These are phyloP conservation scores for Globisporangium spinosum DNA, from an alignment of 352 stramenopile species.

Conservation along the genomic window DNA sequence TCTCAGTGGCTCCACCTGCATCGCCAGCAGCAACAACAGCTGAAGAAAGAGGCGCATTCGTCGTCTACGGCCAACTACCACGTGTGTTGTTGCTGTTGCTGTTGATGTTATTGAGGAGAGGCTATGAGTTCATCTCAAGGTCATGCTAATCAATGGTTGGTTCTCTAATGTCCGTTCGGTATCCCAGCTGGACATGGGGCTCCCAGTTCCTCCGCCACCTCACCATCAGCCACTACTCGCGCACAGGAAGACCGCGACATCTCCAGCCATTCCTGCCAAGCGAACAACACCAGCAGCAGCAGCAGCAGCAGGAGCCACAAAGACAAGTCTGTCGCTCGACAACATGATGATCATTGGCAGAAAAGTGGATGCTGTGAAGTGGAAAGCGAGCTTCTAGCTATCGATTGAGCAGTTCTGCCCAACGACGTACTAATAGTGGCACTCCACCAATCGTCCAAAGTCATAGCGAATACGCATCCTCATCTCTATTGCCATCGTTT, in stretches of 20 bases:
- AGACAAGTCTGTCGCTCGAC: neutral
- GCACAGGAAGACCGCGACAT: neutral
- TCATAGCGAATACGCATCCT: too few species aligned
- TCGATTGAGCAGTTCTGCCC: neutral
- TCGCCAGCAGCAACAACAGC: constrained; percentile 11
- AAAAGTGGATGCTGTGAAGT: constrained; percentile 5
- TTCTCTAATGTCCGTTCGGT: neutral
- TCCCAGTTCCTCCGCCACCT: neutral
- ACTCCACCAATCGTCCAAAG: constrained; percentile 7
- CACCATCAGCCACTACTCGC: neutral
- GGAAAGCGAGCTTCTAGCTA: neutral
- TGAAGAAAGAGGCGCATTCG: neutral
- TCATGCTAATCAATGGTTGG: neutral
- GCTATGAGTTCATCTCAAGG: neutral
- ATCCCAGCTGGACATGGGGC: neutral
- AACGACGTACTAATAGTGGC: neutral
- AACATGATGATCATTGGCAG: constrained; percentile 15
- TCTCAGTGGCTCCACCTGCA: constrained; percentile 11
- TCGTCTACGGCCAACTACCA: neutral
- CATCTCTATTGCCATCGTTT: too few species aligned
- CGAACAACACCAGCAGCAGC: neutral
- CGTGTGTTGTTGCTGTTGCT: neutral
- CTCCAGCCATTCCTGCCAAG: neutral
- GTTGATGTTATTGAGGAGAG: neutral
- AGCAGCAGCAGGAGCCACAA: neutral